Percentiles rank a stretch among this genome's conserved stretches.
These are phyloP conservation scores for Sechiopsis laciniata DNA, from an alignment of 306 rosid species.

Conservation along the genomic window DNA sequence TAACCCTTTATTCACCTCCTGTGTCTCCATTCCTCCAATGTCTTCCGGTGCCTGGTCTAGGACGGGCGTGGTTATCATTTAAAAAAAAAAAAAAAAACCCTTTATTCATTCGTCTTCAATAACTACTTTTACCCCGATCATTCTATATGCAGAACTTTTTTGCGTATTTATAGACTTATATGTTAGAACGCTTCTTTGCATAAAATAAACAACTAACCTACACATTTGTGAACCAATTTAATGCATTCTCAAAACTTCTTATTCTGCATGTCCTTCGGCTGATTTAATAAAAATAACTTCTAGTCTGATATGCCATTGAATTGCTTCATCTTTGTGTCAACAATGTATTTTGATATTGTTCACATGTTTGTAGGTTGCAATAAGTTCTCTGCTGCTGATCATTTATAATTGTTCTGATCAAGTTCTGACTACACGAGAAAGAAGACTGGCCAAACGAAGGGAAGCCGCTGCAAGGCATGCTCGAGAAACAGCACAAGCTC, in stretches of 20 bases:
- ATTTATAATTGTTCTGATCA: constrained; percentile 72
- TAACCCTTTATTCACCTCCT: too few species aligned
- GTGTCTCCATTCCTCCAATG: too few species aligned
- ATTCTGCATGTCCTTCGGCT: neutral
- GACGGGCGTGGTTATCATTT: too few species aligned
- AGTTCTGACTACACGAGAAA: constrained; percentile 63
- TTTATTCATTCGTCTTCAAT: too few species aligned
- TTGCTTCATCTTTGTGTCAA: constrained; percentile 11
- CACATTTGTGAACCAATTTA: constrained; percentile 10
- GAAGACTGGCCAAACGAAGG: constrained; percentile 57
- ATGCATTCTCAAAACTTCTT: constrained; percentile 5
- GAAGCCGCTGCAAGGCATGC: constrained; percentile 71
- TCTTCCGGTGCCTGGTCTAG: too few species aligned
- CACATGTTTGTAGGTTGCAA: constrained; percentile 48
- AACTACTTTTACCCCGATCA: constrained; percentile 10
- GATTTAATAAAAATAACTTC: neutral
- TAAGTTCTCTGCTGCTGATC: constrained; percentile 50
- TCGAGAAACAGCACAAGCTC: constrained; percentile 64
- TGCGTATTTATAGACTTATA: neutral
- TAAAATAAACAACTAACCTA: neutral
- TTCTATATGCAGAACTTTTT: neutral
- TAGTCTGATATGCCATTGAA: neutral
- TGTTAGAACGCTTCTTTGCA: neutral
- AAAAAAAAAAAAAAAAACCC: too few species aligned
- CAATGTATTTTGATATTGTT: constrained; percentile 18